Base-by-base conservation (phyloP, 768 basidiomycete genomes). In the Hirschioporus abietinus region DNA sequence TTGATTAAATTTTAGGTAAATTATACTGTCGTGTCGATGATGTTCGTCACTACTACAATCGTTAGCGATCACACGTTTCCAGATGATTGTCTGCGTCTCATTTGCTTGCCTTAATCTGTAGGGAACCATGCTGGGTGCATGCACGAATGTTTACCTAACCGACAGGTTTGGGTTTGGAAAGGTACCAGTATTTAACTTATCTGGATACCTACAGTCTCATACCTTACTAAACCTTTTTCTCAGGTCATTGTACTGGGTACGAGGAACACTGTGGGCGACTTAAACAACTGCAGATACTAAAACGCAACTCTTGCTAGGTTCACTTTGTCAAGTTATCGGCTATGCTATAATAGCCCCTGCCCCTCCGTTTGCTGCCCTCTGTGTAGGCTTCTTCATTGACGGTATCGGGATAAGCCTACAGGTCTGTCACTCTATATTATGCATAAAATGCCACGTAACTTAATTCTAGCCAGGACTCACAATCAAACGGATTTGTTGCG, bases 401-500 rank as follows among this genome's bases (percentile, higher is more conserved):
- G 88, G 87, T 7, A 76, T 86, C 30, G 87, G 87, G 1, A 66
- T 81, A 57, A 76, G 85, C 1, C 68, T 85, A 8, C 82, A 79
- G 74, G 83, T 82, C 58, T 23, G 67, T 62, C n/a, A 20, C 52
- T 34, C 24, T 35, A 35, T 25, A 24, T 65, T 58, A 4, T 2
- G 30, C 15, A 23, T 34, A 7, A 6, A 4, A 23, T 34, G 2
- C 18, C 9, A 17, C 10, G 23, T 61, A 17, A 25, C 3, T 3
- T 61, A n/a, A 66, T 26, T 58, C 58, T 67, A 35, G 26, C 36
- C 69, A 90, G 86, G 87, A 91, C 67, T 89, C 90, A 0, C 89
- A 90, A 76, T 83, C 89, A 0, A 89, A 89, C 71, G 88, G 86
- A 8, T 91, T 83, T 67, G 84, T 92, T 15, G 89, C 87, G 2